Base-by-base conservation (phyloP, 768 basidiomycete genomes). In the Xerocomellus amylosporus region DNA sequence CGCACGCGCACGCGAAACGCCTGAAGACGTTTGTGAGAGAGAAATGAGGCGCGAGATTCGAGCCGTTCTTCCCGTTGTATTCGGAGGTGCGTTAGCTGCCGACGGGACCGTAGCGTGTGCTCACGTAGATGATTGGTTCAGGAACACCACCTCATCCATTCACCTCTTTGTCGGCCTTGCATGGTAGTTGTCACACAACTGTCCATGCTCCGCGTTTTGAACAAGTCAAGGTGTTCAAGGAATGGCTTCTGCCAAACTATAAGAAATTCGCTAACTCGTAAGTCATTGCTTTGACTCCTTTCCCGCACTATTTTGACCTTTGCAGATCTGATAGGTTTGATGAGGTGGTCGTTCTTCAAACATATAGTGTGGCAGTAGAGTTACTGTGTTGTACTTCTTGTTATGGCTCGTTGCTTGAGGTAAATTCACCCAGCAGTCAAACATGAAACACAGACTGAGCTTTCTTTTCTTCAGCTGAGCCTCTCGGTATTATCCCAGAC, bases 231-330 rank as follows among this genome's bases (percentile, higher is more conserved):
- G 81, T 80, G 9, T 78, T 90, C 51, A 77, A 76, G 51, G 79
- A 83, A 45, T 93, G 90, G 90, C 73, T 93, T 31, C 66, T 89
- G n/a, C 90, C 90, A 4, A 73, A 83, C 24, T 75, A 88, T 39
- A 79, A 79, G 58, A 83, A 80, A 57, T 71, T 77, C 52, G 71
- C 86, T 13, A 54, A 72, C 9, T 75, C 71, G 88, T 88, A 60
- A 54, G 74, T 64, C 6, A 8, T 37, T 17, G 0, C 8, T 28
- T 31, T 10, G 34, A 9, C 14, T 9, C 17, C 5, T 30, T 44
- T 40, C 8, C 8, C 4, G 14, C 33, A 8, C 8, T 3, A 0
- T 8, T 22, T 47, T 45, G 56, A 56, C 37, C 8, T 24, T 49
- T 41, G 7, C 36, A 71, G 71, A 19, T 66, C 61, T 9, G 73